A percentile compares a stretch with the other conserved stretches of the same genome.
Conservation (phyloP, 768 basidiomycete genomes). For the Psilocybe azurescens region DNA sequence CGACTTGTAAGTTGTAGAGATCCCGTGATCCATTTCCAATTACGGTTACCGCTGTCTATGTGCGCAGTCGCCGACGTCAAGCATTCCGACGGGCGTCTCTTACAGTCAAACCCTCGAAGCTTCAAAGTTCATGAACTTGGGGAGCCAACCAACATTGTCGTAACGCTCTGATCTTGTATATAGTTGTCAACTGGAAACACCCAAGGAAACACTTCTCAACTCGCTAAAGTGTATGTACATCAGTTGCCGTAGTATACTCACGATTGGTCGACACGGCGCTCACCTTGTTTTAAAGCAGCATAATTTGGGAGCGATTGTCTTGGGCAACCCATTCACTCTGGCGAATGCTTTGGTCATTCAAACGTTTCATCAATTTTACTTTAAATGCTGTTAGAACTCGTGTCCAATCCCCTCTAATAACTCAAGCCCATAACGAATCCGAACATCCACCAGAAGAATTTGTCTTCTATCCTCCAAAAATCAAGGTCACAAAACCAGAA, state of each 20-base stretch:
- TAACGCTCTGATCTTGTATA: background rate
- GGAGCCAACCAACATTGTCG: background rate
- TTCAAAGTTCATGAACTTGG: background rate
- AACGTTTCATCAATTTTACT: conserved; percentile 20
- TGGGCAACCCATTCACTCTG: background rate
- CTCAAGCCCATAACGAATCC: background rate
- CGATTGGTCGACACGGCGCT: background rate
- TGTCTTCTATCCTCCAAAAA: background rate
- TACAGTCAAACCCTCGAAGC: background rate
- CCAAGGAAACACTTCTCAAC: background rate
- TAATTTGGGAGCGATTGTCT: background rate
- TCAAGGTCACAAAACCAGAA: conserved; percentile 1
- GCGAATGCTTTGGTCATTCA: conserved; percentile 24
- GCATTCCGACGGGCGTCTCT: background rate
- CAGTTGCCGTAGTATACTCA: background rate
- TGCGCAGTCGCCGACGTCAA: background rate
- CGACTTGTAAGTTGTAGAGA: background rate
- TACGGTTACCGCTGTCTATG: background rate
- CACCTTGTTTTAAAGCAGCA: background rate
- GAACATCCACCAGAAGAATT: background rate
- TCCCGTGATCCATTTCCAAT: background rate
- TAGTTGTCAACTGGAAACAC: background rate
- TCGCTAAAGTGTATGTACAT: background rate
- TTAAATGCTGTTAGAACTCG: conserved; percentile 2
- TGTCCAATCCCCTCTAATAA: background rate